A percentile compares a stretch with the other conserved stretches of the same genome.
These are phyloP conservation scores for Loxodes magnus DNA, from an alignment of 73 alveolate species.

Conservation along the genomic window DNA sequence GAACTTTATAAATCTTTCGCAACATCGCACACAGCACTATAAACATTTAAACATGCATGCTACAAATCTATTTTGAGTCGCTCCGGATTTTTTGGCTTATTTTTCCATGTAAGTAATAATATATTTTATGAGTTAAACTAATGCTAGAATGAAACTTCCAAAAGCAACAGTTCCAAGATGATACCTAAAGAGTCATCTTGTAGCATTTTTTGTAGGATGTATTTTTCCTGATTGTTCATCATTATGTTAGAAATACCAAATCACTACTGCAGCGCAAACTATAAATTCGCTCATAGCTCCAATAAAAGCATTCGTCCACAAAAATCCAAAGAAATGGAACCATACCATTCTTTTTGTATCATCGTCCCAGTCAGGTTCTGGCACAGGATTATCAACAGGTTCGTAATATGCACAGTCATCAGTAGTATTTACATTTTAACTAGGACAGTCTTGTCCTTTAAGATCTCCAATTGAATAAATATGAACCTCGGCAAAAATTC, in stretches of 20 bases:
- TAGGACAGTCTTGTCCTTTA: slow-evolving; percentile 20
- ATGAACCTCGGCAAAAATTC: slow-evolving; percentile 70
- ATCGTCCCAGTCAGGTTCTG: slow-evolving; percentile 65
- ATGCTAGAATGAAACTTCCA: slow-evolving; percentile 90
- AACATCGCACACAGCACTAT: slow-evolving; percentile 79
- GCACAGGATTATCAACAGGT: slow-evolving; percentile 44
- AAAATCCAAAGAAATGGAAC: slow-evolving; percentile 71
- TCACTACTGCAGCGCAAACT: slow-evolving; percentile 48
- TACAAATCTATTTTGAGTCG: slow-evolving; percentile 50
- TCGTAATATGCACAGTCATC: too few relatives aligned
- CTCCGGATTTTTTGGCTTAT: slow-evolving; percentile 57
- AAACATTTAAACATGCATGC: slow-evolving; percentile 73
- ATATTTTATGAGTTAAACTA: slow-evolving; percentile 78
- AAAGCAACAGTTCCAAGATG: slow-evolving; percentile 95
- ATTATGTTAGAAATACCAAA: slow-evolving; percentile 92
- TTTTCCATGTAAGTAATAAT: slow-evolving; percentile 69
- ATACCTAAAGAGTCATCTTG: slow-evolving; percentile 86
- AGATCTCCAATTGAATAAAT: slow-evolving; percentile 73
- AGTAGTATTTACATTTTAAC: too few relatives aligned
- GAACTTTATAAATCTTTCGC: slow-evolving; percentile 84
- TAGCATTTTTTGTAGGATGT: slow-evolving; percentile 55
- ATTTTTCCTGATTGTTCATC: slow-evolving; percentile 85
- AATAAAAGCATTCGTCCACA: slow-evolving; percentile 68
- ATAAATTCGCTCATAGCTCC: slow-evolving; percentile 49
- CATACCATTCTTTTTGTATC: slow-evolving; percentile 54